Evolutionary conservation across 129 eudicot genomes (phyloP).

Genomic region (Arctium lappa): DNA sequence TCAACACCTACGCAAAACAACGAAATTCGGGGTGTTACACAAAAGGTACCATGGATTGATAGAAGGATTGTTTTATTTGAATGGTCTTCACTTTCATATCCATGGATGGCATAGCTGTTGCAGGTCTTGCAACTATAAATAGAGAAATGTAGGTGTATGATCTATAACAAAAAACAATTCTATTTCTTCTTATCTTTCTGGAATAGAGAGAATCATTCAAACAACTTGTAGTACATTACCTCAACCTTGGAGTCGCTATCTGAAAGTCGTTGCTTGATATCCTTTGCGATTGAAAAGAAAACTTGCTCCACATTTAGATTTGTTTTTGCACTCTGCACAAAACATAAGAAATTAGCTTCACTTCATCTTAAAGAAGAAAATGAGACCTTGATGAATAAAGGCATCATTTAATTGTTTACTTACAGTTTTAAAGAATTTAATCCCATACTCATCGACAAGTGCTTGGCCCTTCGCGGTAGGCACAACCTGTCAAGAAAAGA

Average conservation of each 20-base stretch:
- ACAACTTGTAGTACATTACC: constrained; percentile 14
- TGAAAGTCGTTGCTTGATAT: constrained; percentile 63
- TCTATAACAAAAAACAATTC: background rate
- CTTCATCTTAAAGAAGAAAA: background rate
- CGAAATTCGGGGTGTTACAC: background rate
- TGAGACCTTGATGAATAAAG: background rate
- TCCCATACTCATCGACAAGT: constrained; percentile 67
- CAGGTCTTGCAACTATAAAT: constrained; percentile 26
- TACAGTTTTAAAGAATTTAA: constrained; percentile 64
- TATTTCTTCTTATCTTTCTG: background rate
- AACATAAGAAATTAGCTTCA: background rate
- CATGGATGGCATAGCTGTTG: constrained; percentile 61
- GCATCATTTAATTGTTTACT: constrained; percentile 9
- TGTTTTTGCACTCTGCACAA: constrained; percentile 55
- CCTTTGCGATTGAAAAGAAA: constrained; percentile 53
- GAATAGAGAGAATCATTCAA: background rate
- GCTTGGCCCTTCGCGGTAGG: constrained; percentile 68
- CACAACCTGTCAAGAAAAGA: constrained; percentile 43
- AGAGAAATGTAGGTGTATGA: background rate
- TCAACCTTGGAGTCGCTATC: constrained; percentile 56
- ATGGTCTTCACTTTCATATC: constrained; percentile 46
- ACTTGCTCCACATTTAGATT: constrained; percentile 48
- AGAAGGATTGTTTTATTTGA: constrained; percentile 58
- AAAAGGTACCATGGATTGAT: constrained; percentile 49
- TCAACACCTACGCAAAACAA: background rate